phyloP scores from a whole-genome alignment of 2,329 filamentous ascomycete genomes.

The Sarocladium brachiariae region DNA sequence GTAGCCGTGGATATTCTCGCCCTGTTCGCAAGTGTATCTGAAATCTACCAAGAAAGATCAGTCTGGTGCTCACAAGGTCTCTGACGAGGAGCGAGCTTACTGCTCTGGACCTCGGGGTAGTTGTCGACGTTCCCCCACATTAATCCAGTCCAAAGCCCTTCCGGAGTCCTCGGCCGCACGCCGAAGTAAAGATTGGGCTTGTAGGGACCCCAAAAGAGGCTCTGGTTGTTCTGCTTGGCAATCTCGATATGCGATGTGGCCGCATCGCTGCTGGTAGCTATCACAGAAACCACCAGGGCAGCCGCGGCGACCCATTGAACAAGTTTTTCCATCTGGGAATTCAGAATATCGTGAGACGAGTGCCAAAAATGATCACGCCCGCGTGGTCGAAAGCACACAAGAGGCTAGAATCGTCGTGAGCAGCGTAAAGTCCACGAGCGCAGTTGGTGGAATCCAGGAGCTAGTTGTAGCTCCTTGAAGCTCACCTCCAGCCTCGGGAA shows the following conservation, averaged over 20 bases:
- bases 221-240: conserved; percentile 62
- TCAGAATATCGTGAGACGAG: not conserved
- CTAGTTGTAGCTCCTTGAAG: too few relatives aligned
- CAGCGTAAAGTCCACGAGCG: too few relatives aligned
- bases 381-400: not conserved
- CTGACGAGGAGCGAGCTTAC: not conserved
- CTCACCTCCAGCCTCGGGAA: too few relatives aligned
- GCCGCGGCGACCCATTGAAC: conserved; percentile 24
- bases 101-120: conserved; percentile 44
- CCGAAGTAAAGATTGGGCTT: conserved; percentile 93
- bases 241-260: conserved; percentile 34
- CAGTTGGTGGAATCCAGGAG: too few relatives aligned
- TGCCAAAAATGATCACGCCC: not conserved
- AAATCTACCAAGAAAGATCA: conserved; percentile 50
- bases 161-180: conserved; percentile 71
- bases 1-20: conserved; percentile 89
- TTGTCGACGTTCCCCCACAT: conserved; percentile 85
- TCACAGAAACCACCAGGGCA: conserved; percentile 19
- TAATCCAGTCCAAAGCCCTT: conserved; percentile 74
- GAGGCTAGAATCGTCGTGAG: not conserved
- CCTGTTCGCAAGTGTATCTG: conserved; percentile 91
- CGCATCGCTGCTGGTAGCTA: conserved; percentile 17
- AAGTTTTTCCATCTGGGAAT: conserved; percentile 23
- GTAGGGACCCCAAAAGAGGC: conserved; percentile 93
- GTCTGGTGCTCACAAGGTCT: not conserved